Percentiles rank a stretch among this genome's conserved stretches.
phyloP scores from a whole-genome alignment of 2,329 filamentous ascomycete genomes.

The Talaromyces rugulosus region DNA sequence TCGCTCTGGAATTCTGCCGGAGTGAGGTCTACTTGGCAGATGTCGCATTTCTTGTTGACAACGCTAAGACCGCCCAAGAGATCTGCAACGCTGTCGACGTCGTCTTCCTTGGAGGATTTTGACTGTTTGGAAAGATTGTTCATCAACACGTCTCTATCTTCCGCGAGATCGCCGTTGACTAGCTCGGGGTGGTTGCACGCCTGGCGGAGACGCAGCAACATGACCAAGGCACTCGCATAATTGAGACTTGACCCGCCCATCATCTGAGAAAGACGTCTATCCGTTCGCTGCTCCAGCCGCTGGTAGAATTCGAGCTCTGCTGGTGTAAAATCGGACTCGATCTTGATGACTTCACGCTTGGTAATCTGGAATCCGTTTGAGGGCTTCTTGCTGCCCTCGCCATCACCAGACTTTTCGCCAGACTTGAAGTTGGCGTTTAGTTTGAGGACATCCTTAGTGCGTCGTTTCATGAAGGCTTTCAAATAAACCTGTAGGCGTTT shows the following conservation, averaged over 20 bases:
- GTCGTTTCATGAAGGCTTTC: conserved; percentile 95
- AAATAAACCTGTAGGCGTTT: conserved; percentile 77
- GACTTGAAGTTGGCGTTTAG: conserved; percentile 76
- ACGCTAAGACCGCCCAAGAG: conserved; percentile 82
- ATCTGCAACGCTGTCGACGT: conserved; percentile 78
- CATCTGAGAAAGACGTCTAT: conserved; percentile 83
- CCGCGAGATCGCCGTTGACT: conserved; percentile 76
- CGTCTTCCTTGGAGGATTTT: conserved; percentile 47
- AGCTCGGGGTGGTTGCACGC: conserved; percentile 92
- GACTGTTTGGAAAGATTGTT: conserved; percentile 55
- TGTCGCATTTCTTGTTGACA: conserved; percentile 71
- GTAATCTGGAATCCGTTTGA: conserved; percentile 81
- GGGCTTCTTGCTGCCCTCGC: conserved; percentile 48
- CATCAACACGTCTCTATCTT: conserved; percentile 79
- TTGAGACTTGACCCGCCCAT: conserved; percentile 75
- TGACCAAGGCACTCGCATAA: conserved; percentile 88
- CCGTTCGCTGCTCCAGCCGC: conserved; percentile 75
- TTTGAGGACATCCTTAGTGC: conserved; percentile 95
- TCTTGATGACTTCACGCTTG: conserved; percentile 78
- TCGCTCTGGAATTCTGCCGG: conserved; percentile 51
- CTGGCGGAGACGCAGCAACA: conserved; percentile 85
- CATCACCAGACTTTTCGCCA: conserved; percentile 51
- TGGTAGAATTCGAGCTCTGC: conserved; percentile 84
- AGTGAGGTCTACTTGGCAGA: conserved; percentile 69
- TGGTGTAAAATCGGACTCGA: conserved; percentile 72